phyloP scores from a whole-genome alignment of 148 eudicot species.

The Vaccinium darrowii region DNA sequence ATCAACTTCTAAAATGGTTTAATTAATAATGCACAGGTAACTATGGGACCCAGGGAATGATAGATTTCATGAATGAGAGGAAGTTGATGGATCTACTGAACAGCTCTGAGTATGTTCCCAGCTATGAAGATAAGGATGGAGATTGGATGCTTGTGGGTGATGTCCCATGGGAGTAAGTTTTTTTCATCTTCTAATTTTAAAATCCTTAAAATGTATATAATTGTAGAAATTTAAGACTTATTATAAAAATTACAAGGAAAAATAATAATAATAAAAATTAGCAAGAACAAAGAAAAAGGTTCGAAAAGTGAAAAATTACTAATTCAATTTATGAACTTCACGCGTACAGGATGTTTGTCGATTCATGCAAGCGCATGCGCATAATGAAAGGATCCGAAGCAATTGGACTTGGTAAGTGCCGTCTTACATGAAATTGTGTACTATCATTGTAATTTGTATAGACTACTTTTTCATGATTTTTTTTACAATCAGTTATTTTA shows the following conservation, averaged over 20 bases:
- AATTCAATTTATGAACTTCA: background rate
- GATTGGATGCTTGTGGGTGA: constrained; percentile 86
- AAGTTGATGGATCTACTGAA: constrained; percentile 64
- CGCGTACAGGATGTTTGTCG: constrained; percentile 59
- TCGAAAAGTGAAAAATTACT: background rate
- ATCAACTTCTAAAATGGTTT: background rate
- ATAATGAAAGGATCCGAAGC: constrained; percentile 81
- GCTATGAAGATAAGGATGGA: constrained; percentile 72
- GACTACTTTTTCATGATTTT: too few species aligned
- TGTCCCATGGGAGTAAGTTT: constrained; percentile 75
- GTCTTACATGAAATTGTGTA: background rate
- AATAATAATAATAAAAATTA: background rate
- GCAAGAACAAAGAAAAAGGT: background rate
- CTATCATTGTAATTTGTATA: background rate
- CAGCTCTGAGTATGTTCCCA: constrained; percentile 70
- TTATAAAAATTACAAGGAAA: too few species aligned
- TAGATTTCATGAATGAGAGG: constrained; percentile 71
- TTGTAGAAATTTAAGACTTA: too few species aligned
- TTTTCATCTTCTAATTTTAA: too few species aligned
- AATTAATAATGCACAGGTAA: constrained; percentile 31
- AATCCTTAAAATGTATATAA: too few species aligned
- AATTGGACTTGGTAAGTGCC: constrained; percentile 57
- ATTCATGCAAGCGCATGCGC: constrained; percentile 70
- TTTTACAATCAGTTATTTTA: too few species aligned
- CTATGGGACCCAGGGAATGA: constrained; percentile 64